phyloP scores from a whole-genome alignment of 139 green algal genomes.

The Tetraselmis striata region DNA sequence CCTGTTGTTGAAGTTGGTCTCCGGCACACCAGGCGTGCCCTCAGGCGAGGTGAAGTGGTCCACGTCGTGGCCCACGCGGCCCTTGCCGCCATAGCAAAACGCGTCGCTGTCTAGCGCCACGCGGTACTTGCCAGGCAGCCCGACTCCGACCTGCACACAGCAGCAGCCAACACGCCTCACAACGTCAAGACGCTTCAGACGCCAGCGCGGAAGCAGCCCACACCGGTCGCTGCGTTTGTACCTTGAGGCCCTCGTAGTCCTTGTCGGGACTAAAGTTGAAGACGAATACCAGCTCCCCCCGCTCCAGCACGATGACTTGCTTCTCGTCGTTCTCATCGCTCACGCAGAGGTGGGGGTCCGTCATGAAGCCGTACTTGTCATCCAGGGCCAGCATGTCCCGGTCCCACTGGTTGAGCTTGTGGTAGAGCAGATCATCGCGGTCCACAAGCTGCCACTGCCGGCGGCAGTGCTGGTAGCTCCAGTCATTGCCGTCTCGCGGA shows the following conservation, averaged over 20 bases:
- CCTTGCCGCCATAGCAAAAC: slow-evolving; percentile 66
- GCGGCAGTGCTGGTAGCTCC: slow-evolving; percentile 78
- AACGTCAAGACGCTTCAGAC: too few relatives aligned
- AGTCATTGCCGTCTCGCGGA: slow-evolving; percentile 87
- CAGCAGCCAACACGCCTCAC: background rate
- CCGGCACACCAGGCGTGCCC: slow-evolving; percentile 11
- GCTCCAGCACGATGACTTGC: slow-evolving; percentile 87
- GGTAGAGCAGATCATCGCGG: slow-evolving; percentile 79
- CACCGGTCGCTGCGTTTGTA: too few relatives aligned
- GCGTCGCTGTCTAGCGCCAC: slow-evolving; percentile 85
- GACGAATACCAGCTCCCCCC: slow-evolving; percentile 87
- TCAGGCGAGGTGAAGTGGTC: slow-evolving; percentile 75
- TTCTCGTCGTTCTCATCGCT: slow-evolving; percentile 63
- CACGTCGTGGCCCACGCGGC: slow-evolving; percentile 52
- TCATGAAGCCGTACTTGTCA: slow-evolving; percentile 48
- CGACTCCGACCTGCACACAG: slow-evolving; percentile 42
- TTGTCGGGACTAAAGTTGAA: slow-evolving; percentile 88
- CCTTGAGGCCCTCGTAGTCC: slow-evolving; percentile 68
- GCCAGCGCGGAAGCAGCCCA: too few relatives aligned
- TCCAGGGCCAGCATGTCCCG: slow-evolving; percentile 67
- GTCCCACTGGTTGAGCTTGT: slow-evolving; percentile 67
- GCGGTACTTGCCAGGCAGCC: slow-evolving; percentile 70
- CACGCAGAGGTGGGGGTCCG: slow-evolving; percentile 21
- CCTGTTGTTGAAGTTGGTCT: slow-evolving; percentile 42
- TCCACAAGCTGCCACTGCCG: slow-evolving; percentile 76